Evolutionary conservation across 1,139 yeast genomes (phyloP), one percentile per base, ranked within the genome.

Genomic region (Lodderomyces parapsilosis): DNA sequence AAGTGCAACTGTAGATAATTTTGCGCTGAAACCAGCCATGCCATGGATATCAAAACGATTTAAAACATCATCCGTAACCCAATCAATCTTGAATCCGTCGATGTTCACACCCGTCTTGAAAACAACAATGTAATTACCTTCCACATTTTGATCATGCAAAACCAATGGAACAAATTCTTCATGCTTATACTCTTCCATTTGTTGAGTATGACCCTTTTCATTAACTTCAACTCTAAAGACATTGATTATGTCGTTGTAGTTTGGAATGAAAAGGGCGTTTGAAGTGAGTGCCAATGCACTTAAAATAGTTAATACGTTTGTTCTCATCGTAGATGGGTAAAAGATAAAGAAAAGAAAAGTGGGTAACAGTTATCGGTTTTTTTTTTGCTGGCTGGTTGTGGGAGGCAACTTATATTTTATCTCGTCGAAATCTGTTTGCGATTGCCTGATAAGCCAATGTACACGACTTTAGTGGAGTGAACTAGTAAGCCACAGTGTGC

Each of bases 1-100:
- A 45, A 91, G 66, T 41, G 90, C 81, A 43, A 79, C 80, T 39
- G 83, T 83, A 49, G 85, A 76, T 69, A 90, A 86, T 63, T 71
- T 77, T 43, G 96, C 97, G 41, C 84, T 69, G 66, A 86, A 86
- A 47, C 96, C 94, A 42, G 63, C 62, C 49, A 83, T 58, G 36
- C 69, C 73, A 48, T 78, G 81, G 50, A 89, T 74, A 54, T 75
- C 62, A 68, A 86, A 91, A 27, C 83, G 50, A 77, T 65, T 54
- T 25, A 40, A n/a, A 34, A 89, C 72, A 52, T 96, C 96, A 52
- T 86, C 75, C 46, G 43, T 61, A 38, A 62, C 47, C 34, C 61
- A 66, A 40, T 62, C 52, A 40, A 71, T 24, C 33, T 33, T 46
- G 27, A 79, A 67, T 46, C 76, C 76, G 32, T 78, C 77, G 19